Conservation (phyloP, 2,329 filamentous ascomycete species). For the Xylaria sp. region DNA sequence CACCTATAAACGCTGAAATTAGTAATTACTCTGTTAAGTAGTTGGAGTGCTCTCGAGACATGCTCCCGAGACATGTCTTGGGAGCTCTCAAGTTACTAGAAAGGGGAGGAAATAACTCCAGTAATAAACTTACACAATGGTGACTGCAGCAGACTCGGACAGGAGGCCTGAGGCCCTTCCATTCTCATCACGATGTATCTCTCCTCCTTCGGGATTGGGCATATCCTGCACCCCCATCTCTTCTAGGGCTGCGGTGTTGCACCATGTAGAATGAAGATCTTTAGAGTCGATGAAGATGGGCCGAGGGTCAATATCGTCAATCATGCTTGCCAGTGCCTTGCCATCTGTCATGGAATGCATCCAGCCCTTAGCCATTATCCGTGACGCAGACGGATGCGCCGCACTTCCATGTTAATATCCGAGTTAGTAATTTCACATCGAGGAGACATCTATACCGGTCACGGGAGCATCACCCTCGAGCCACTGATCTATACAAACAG, state of each 20-base stretch:
- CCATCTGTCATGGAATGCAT: slow-evolving; percentile 66
- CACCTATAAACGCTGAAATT: too few relatives aligned
- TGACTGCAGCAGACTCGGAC: slow-evolving; percentile 64
- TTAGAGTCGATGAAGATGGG: slow-evolving; percentile 68
- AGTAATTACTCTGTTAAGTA: too few relatives aligned
- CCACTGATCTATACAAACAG: too few relatives aligned
- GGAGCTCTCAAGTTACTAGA: too few relatives aligned
- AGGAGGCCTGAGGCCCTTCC: slow-evolving; percentile 63
- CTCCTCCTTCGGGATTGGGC: slow-evolving; percentile 62
- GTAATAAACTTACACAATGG: too few relatives aligned
- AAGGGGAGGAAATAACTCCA: too few relatives aligned
- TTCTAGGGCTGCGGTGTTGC: slow-evolving; percentile 61
- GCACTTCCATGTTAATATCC: slow-evolving; percentile 22
- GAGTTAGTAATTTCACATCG: slow-evolving; percentile 23
- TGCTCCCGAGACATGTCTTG: too few relatives aligned
- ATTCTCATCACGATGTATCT: slow-evolving; percentile 59
- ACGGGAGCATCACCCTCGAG: background rate
- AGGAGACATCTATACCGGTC: background rate
- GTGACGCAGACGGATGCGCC: slow-evolving; percentile 56
- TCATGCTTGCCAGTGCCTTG: slow-evolving; percentile 60
- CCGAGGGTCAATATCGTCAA: slow-evolving; percentile 63
- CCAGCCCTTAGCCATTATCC: slow-evolving; percentile 65
- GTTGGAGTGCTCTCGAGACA: too few relatives aligned
- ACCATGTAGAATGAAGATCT: slow-evolving; percentile 68
- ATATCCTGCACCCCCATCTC: slow-evolving; percentile 61